These are phyloP conservation scores for Dentipellis sp. DNA, from an alignment of 768 basidiomycete genomes.

Conservation along the genomic window DNA sequence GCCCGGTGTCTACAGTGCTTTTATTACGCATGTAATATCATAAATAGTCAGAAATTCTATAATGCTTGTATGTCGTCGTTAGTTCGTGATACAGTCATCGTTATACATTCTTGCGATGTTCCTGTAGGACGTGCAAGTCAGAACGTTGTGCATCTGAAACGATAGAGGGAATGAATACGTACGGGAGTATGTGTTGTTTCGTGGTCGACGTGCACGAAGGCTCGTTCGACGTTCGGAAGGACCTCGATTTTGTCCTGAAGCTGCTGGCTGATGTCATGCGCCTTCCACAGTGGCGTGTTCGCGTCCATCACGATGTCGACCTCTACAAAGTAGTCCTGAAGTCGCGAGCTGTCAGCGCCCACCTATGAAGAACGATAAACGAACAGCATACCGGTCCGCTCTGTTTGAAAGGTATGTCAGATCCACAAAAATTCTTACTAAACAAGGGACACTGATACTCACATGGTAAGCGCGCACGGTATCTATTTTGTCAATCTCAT, in stretches of 20 bases:
- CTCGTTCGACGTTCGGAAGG: conserved; percentile 83
- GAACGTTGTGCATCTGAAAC: not conserved
- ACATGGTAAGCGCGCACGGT: conserved; percentile 92
- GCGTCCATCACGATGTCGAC: conserved; percentile 91
- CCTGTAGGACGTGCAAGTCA: conserved; percentile 19
- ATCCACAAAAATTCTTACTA: not conserved
- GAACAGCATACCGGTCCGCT: conserved; percentile 58
- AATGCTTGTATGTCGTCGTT: not conserved
- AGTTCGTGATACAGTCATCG: not conserved
- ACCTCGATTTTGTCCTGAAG: conserved; percentile 85
- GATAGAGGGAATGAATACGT: conserved; percentile 13
- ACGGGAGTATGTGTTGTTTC: conserved; percentile 78
- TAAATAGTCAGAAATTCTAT: not conserved
- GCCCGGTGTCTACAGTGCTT: too few species aligned
- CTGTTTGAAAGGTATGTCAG: conserved; percentile 21
- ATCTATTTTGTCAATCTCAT: conserved; percentile 80
- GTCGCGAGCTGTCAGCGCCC: not conserved
- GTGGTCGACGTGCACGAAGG: conserved; percentile 93
- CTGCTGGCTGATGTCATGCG: conserved; percentile 78
- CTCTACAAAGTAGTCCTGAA: conserved; percentile 85
- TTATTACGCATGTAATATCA: not conserved
- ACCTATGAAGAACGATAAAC: not conserved
- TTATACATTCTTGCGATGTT: conserved; percentile 32
- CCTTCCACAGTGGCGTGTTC: conserved; percentile 81
- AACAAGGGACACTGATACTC: conserved; percentile 20